Percentiles rank a stretch among this genome's conserved stretches.
Evolutionary conservation across 371 early-diverging fungal species (phyloP).

Genomic region (Phascolomyces articulosus): DNA sequence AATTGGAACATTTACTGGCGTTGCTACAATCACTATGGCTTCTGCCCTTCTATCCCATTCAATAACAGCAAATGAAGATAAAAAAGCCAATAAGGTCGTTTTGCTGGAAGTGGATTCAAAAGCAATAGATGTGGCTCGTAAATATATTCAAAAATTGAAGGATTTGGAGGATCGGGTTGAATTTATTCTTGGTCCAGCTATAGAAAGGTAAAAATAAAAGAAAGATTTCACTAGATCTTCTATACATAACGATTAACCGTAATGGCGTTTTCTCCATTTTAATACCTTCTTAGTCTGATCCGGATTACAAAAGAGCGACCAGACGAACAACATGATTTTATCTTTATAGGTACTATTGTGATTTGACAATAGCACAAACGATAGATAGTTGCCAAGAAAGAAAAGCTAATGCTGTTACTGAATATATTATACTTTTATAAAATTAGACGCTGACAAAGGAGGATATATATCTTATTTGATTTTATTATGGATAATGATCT

Average conservation of each 20-base stretch:
- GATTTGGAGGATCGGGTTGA: slow-evolving; percentile 14
- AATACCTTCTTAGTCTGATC: neutral
- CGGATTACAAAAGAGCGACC: slow-evolving; percentile 22
- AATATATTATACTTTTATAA: slow-evolving; percentile 26
- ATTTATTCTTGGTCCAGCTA: slow-evolving; percentile 18
- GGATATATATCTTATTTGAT: slow-evolving; percentile 55
- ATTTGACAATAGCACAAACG: no score
- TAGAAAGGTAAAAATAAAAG: slow-evolving; percentile 20
- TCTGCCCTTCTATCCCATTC: slow-evolving; percentile 35
- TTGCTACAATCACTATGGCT: slow-evolving; percentile 60
- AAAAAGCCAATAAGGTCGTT: slow-evolving; percentile 22
- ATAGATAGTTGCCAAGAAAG: slow-evolving; percentile 19
- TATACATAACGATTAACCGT: neutral
- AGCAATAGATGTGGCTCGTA: slow-evolving; percentile 40
- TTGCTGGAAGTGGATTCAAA: slow-evolving; percentile 51
- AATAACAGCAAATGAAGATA: no score
- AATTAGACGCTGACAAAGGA: slow-evolving; percentile 63
- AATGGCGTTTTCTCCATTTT: no score
- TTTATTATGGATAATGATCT: slow-evolving; percentile 49
- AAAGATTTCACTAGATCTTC: slow-evolving; percentile 1
- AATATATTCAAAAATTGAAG: slow-evolving; percentile 28
- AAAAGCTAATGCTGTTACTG: no score
- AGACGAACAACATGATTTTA: slow-evolving; percentile 38
- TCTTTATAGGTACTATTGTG: slow-evolving; percentile 28
- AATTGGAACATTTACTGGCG: slow-evolving; percentile 67